Evolutionary conservation across 2,329 filamentous ascomycete species (phyloP).

Genomic region (Exophiala phaeomuriformis): DNA sequence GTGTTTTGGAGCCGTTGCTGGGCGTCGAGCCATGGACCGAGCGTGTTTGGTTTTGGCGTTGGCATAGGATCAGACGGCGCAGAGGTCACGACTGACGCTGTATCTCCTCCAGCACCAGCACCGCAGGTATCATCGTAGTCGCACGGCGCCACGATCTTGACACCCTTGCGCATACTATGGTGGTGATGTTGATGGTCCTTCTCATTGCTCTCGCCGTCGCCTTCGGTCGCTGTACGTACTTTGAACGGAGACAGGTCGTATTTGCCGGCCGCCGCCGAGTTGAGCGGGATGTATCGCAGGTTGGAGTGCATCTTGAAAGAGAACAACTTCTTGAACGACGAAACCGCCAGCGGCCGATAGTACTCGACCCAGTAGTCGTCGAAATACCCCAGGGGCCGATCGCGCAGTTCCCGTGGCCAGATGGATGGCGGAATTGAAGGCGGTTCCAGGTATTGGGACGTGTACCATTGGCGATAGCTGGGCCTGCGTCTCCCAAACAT

Average conservation of each 20-base stretch:
- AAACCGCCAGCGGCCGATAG: conserved; percentile 79
- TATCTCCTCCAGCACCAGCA: conserved; percentile 11
- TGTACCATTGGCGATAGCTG: conserved; percentile 88
- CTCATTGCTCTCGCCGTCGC: conserved; percentile 56
- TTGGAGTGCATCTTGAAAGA: conserved; percentile 88
- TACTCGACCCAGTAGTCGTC: conserved; percentile 99
- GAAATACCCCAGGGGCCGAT: conserved; percentile 53
- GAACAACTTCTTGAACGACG: conserved; percentile 87
- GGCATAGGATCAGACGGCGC: neutral
- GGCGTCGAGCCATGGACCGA: conserved; percentile 30
- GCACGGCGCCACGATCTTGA: conserved; percentile 59
- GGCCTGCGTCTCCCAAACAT: conserved; percentile 58
- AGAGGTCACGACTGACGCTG: conserved; percentile 28
- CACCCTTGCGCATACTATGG: conserved; percentile 50
- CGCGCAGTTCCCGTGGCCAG: conserved; percentile 32
- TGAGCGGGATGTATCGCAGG: conserved; percentile 71
- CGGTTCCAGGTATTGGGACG: conserved; percentile 60
- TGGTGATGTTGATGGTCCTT: conserved; percentile 33
- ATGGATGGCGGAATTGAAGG: conserved; percentile 49
- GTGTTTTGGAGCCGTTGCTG: conserved; percentile 29
- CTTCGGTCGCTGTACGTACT: conserved; percentile 55
- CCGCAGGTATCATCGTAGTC: conserved; percentile 34
- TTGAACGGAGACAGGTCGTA: conserved; percentile 86
- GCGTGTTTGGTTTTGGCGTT: conserved; percentile 29
- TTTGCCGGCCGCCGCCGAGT: conserved; percentile 61